Conservation (phyloP, 83 land plant genomes). For the Picea mariana region DNA sequence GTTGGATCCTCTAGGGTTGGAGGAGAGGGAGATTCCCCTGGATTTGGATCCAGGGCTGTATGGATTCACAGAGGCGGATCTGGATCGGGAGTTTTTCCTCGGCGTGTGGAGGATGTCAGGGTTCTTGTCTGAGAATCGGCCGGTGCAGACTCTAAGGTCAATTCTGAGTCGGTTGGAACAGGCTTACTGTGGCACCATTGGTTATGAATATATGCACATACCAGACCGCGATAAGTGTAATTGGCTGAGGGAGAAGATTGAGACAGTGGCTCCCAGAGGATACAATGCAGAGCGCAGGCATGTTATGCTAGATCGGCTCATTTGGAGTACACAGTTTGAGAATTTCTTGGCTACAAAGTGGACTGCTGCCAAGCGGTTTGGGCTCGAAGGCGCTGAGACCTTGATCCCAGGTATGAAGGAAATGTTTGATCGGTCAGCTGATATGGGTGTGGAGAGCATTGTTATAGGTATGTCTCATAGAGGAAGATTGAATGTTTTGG, state of each 20-base stretch:
- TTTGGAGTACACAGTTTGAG: too few species aligned
- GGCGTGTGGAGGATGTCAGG: conserved; percentile 99
- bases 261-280: conserved; percentile 74
- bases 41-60: too few species aligned
- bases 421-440: conserved; percentile 93
- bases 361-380: too few species aligned
- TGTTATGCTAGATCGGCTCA: too few species aligned
- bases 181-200: conserved; percentile 95
- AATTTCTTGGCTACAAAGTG: too few species aligned
- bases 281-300: too few species aligned
- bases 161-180: conserved; percentile 86
- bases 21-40: too few species aligned
- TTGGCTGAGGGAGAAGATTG: conserved; percentile 96
- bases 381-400: too few species aligned
- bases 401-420: conserved; percentile 99
- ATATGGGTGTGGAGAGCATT: conserved; percentile 91
- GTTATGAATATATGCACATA: conserved; percentile 99
- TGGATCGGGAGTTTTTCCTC: conserved; percentile 96
- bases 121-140: conserved; percentile 94
- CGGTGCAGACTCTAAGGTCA: conserved; percentile 86
- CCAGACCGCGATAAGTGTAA: conserved; percentile 90
- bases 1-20: too few species aligned
- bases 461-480: too few species aligned
- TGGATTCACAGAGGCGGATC: conserved; percentile 92
- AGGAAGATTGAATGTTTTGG: conserved; percentile 93